phyloP scores from a whole-genome alignment of 2,329 filamentous ascomycete species.

The Helminthosporium solani region DNA sequence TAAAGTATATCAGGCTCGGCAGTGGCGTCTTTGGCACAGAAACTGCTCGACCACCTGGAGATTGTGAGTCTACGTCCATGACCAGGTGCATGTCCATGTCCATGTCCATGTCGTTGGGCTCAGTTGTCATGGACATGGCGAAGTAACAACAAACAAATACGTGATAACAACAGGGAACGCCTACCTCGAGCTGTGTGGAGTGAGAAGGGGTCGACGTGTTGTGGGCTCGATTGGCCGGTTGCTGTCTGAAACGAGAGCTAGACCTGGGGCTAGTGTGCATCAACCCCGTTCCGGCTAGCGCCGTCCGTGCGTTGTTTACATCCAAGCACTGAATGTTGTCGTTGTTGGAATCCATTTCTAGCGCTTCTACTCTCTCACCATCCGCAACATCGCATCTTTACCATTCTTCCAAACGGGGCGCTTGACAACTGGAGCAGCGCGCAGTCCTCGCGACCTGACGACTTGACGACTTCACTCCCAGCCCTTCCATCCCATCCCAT shows the following conservation, averaged over 20 bases:
- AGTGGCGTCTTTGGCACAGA: not conserved
- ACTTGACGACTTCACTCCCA: slow-evolving; percentile 23
- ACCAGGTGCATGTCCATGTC: no score
- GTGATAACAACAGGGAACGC: slow-evolving; percentile 11
- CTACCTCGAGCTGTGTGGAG: slow-evolving; percentile 18
- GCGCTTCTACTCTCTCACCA: slow-evolving; percentile 26
- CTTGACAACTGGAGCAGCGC: slow-evolving; percentile 18
- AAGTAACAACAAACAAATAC: slow-evolving; percentile 18
- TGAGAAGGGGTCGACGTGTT: slow-evolving; percentile 25
- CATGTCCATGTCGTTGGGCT: not conserved
- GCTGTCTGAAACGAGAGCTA: slow-evolving; percentile 22
- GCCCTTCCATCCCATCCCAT: slow-evolving; percentile 11
- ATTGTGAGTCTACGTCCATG: no score
- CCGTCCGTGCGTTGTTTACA: not conserved
- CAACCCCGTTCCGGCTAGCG: slow-evolving; percentile 18
- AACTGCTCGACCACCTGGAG: not conserved
- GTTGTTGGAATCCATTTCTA: slow-evolving; percentile 22
- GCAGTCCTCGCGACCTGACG: slow-evolving; percentile 24
- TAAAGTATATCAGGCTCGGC: not conserved
- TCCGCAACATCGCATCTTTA: slow-evolving; percentile 39
- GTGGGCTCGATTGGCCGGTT: slow-evolving; percentile 8
- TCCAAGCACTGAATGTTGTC: not conserved
- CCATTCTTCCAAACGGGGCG: slow-evolving; percentile 35
- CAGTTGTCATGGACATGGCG: not conserved
- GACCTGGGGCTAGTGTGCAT: slow-evolving; percentile 8